Base-by-base conservation (phyloP, 1,284 basidiomycete genomes). In the Filobasidium uniguttulatum region DNA sequence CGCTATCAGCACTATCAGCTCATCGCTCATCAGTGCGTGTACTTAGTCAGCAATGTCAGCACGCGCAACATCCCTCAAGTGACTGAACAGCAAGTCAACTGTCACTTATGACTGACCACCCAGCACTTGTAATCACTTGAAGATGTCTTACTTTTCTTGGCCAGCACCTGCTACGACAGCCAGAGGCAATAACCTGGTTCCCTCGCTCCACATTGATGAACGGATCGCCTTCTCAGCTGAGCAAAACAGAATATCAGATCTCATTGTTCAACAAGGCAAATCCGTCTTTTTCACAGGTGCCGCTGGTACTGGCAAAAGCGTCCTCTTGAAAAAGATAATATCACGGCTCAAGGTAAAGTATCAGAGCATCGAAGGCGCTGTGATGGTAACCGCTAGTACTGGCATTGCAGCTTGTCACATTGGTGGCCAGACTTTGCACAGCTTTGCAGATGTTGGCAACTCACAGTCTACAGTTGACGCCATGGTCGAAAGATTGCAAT, bases 241-340 rank as follows among this genome's bases (percentile, higher is more conserved):
- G 62, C 90, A 96, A 67, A 78, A 74, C 48, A 77, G 82, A 56
- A 85, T 96, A 38, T 69, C 91, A 53, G 74, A 77, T 53, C 53
- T 71, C 50, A 77, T 93, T 3, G 84, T 88, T 0, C 67, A 80
- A 25, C 70, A 77, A 14, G 79, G 79, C 2, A 71, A 81, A 48
- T 93, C 80, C 59, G 65, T 97, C n/a, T 98, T 98, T 63, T 98
- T 96, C 69, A 98, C 93, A 0, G 93, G 94, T 22, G 89, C 85
- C 71, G 93, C 89, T 53, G 89, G 89, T 49, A 94, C 90, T 7
- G 90, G 91, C 46, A 97, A 96, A 70, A 94, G 90, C 0, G 86
- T 96, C 6, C 73, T 96, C 2, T 74, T 97, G n/a, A 77, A 85
- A 4, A 83, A 88, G 62, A 90, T 94, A 55, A 93, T 96, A 62